Evolutionary conservation across 2,329 filamentous ascomycete species (phyloP), one percentile per base, ranked within the genome.

Genomic region (Blastomyces emzantsi): DNA sequence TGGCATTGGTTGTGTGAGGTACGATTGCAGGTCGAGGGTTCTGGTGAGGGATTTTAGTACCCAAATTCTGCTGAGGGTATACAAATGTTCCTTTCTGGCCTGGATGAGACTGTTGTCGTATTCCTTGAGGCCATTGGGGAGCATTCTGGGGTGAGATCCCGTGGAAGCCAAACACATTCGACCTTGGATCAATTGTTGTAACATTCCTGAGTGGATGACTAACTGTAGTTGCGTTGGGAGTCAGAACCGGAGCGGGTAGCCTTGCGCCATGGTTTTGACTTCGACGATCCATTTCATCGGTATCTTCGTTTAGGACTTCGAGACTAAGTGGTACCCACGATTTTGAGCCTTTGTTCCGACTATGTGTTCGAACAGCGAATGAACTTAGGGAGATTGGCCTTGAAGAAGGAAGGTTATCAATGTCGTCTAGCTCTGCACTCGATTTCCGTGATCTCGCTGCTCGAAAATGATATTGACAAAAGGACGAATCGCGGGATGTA

Each of bases 261-360:
- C 57, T 62, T 64, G 63, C 62, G 52, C 43, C 43, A 62, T 64
- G 28, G 51, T 60, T 64, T 25, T 56, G 13, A 57, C 64, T 45
- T 33, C 47, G 54, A 61, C 55, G 47, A 17, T 65, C 62, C 62
- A 67, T 62, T 4, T 61, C 55, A 25, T n/a, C 41, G 33, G 58
- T 8, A 30, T 36, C 41, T 2, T 65, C 62, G 19, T 64, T 62
- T 22, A 52, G 59, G n/a, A 47, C 65, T 1, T 63, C 64, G 33
- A 63, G 45, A 17, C 55, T 63, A n/a, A 68, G 61, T 6, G 64
- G 63, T 60, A 66, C 72, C 64, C 62, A 66, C 17, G 62, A 55
- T 58, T 66, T 73, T 6, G 62, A 62, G 8, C 64, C 67, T 66
- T 67, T 70, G 45, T 67, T 68, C 33, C 65, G 64, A 25, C n/a